Conservation (phyloP, 2,329 filamentous ascomycete genomes). For the Fusarium gaditjirri region DNA sequence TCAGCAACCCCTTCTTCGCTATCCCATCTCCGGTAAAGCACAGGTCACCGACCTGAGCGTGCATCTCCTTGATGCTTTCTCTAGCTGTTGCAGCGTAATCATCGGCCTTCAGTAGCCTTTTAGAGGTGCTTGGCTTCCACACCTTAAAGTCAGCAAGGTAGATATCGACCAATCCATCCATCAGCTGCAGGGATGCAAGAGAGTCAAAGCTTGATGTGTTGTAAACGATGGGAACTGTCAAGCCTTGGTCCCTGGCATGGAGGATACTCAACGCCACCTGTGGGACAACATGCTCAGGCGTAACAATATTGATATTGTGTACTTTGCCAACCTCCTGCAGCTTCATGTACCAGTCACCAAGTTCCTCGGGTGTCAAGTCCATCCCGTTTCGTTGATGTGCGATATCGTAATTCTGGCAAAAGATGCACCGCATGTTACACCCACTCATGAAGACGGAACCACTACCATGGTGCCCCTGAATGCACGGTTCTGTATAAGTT, state of each 20-base stretch:
- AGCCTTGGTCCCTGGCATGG: constrained; percentile 74
- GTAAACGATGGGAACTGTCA: constrained; percentile 81
- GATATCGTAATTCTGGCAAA: constrained; percentile 87
- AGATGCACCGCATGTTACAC: constrained; percentile 78
- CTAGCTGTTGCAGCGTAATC: constrained; percentile 77
- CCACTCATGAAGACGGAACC: constrained; percentile 86
- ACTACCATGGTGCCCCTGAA: constrained; percentile 83
- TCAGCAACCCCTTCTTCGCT: constrained; percentile 78
- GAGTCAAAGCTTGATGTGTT: constrained; percentile 88
- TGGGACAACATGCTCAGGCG: constrained; percentile 86
- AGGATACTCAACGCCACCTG: constrained; percentile 83
- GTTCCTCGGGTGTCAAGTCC: constrained; percentile 79
- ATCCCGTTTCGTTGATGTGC: constrained; percentile 84
- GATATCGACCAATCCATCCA: constrained; percentile 85
- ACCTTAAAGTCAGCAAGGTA: constrained; percentile 92
- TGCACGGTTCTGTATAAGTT: constrained; percentile 72
- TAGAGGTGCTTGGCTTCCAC: constrained; percentile 74
- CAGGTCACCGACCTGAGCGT: constrained; percentile 82
- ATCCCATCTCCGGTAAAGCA: constrained; percentile 85
- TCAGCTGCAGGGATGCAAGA: constrained; percentile 73
- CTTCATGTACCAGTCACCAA: constrained; percentile 86
- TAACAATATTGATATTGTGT: constrained; percentile 92
- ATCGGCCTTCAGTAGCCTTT: constrained; percentile 79
- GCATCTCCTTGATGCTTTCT: constrained; percentile 84
- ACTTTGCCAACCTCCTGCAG: constrained; percentile 81